Percentiles rank a stretch among this genome's conserved stretches.
phyloP scores from a whole-genome alignment of 768 basidiomycete genomes.

The Asterophora lycoperdoides region DNA sequence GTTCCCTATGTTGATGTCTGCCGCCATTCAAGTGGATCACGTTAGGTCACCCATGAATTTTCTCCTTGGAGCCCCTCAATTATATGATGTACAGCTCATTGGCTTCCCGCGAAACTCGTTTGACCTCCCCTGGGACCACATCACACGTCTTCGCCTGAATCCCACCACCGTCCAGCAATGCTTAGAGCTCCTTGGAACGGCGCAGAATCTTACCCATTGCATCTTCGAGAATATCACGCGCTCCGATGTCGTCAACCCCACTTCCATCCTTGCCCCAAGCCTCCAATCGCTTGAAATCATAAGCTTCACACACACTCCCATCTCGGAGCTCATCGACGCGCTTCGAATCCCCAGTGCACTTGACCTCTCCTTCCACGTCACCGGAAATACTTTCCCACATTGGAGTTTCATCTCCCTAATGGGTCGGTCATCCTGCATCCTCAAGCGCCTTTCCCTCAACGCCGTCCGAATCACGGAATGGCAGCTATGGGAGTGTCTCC shows the following conservation, averaged over 20 bases:
- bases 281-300: conserved; percentile 16
- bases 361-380: conserved; percentile 16
- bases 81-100: conserved; percentile 12
- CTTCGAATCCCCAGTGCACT: conserved; percentile 10
- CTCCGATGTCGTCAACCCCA: conserved; percentile 18
- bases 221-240: conserved; percentile 16
- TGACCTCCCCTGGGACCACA: conserved; percentile 11
- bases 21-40: conserved; percentile 4
- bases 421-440: conserved; percentile 12
- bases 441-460: conserved; percentile 14
- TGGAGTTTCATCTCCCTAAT: conserved; percentile 20
- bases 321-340: conserved; percentile 19
- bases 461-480: conserved; percentile 15
- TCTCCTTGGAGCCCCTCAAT: conserved; percentile 11
- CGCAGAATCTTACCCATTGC: conserved; percentile 15
- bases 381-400: conserved; percentile 17
- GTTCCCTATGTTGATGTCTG: conserved; percentile 14
- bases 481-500: conserved; percentile 16
- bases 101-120: conserved; percentile 14
- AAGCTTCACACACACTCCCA: conserved; percentile 14
- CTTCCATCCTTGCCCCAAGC: conserved; percentile 9
- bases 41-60: conserved; percentile 8
- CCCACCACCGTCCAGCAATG: conserved; percentile 18
- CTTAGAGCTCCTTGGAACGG: conserved; percentile 10
- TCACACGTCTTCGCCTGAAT: conserved; percentile 14